Evolutionary conservation across 1,139 yeast species (phyloP).

Genomic region (Debaryomyces sp.): DNA sequence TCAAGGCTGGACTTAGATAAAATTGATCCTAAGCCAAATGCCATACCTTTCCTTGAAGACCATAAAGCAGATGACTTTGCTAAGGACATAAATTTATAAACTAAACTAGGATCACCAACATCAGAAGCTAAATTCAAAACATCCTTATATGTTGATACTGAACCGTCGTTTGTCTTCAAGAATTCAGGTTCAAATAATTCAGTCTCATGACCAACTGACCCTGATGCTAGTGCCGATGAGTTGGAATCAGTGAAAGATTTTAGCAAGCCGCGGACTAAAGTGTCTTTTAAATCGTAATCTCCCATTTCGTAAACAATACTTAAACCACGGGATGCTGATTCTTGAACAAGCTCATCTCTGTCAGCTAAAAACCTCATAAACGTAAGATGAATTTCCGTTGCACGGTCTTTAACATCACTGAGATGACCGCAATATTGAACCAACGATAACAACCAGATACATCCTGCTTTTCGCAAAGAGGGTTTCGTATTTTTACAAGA

Average conservation of each 20-base stretch:
- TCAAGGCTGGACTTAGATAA: conserved; percentile 78
- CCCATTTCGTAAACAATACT: conserved; percentile 83
- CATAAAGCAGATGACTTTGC: conserved; percentile 88
- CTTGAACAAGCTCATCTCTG: conserved; percentile 83
- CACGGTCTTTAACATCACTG: conserved; percentile 40
- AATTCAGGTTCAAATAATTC: conserved; percentile 83
- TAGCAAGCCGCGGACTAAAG: conserved; percentile 73
- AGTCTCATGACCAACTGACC: conserved; percentile 77
- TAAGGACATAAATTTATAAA: conserved; percentile 90
- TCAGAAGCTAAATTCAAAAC: conserved; percentile 86
- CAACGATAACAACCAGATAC: conserved; percentile 83
- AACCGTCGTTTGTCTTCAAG: conserved; percentile 78
- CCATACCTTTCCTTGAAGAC: conserved; percentile 93
- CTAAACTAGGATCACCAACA: conserved; percentile 93
- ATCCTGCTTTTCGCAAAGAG: conserved; percentile 69
- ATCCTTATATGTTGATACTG: conserved; percentile 86
- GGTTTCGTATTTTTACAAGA: conserved; percentile 73
- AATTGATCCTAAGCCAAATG: conserved; percentile 88
- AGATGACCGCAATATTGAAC: conserved; percentile 71
- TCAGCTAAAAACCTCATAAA: conserved; percentile 79
- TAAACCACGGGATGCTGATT: conserved; percentile 88
- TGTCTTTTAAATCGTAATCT: conserved; percentile 65
- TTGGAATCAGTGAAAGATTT: conserved; percentile 76
- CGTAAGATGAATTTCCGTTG: conserved; percentile 65
- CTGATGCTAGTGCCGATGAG: conserved; percentile 56